Conservation (phyloP, 1,139 yeast species). For the Pichia sp. region DNA sequence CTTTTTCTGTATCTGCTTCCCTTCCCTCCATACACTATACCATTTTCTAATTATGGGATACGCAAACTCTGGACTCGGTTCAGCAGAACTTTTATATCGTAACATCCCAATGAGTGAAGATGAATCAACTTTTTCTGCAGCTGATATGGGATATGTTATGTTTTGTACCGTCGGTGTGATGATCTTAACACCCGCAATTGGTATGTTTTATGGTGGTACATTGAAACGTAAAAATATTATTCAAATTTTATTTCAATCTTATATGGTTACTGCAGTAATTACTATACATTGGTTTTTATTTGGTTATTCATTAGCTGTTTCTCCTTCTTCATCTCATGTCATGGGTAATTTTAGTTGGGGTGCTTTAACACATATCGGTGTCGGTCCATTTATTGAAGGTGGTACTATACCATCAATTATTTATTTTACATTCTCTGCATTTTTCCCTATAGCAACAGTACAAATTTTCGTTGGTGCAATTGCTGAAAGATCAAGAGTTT, state of each 20-base stretch:
- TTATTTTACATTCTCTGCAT: slow-evolving; percentile 38
- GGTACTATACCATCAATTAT: slow-evolving; percentile 38
- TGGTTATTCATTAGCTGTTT: slow-evolving; percentile 40
- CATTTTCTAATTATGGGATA: slow-evolving; percentile 18
- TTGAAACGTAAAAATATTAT: slow-evolving; percentile 35
- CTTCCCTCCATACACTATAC: no score
- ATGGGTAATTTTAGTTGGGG: slow-evolving; percentile 38
- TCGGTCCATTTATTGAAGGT: slow-evolving; percentile 35
- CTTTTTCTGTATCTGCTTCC: not conserved
- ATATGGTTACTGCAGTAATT: slow-evolving; percentile 36
- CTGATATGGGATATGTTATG: slow-evolving; percentile 37
- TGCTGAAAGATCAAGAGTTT: slow-evolving; percentile 39
- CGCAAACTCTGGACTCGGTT: slow-evolving; percentile 29
- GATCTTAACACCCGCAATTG: slow-evolving; percentile 42
- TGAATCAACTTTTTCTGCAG: slow-evolving; percentile 24
- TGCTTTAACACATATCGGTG: slow-evolving; percentile 36
- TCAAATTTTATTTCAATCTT: slow-evolving; percentile 38
- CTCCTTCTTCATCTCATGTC: slow-evolving; percentile 35
- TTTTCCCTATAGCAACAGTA: slow-evolving; percentile 44
- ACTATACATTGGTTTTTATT: slow-evolving; percentile 40
- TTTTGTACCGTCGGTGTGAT: slow-evolving; percentile 38
- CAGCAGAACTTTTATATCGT: slow-evolving; percentile 22
- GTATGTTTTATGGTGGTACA: slow-evolving; percentile 39
- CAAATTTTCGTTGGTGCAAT: slow-evolving; percentile 43
- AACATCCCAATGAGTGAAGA: slow-evolving; percentile 25